Base-by-base conservation (phyloP, 2,329 filamentous ascomycete genomes). In the Fusarium denticulatum region DNA sequence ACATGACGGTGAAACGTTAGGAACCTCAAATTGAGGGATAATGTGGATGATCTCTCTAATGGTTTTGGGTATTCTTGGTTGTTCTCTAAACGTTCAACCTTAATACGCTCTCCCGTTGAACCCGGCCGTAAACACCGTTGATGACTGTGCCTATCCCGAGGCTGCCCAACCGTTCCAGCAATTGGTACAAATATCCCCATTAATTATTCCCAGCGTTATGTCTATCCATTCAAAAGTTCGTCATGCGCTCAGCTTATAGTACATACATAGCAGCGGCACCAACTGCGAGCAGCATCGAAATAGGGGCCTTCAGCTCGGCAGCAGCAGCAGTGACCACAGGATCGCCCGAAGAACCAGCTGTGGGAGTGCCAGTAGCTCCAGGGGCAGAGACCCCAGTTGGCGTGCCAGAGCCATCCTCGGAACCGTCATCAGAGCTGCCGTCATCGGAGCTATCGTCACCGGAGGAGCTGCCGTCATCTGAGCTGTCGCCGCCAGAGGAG, bases 181-280 rank as follows among this genome's bases (percentile, higher is more conserved):
- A 73, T 60, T 71, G 64, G 68, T 64, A 73, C 63, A 30, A 34
- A 34, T 34, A 34, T 34, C 66, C 55, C 34, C 34, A 78, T 78
- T 76, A 77, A 65, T 62, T 64, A 40, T 62, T 75, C 36, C 45
- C 47, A 61, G 61, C 59, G 49, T 69, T 50, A 49, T 58, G 24
- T 75, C 56, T 69, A 74, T 72, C 49, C 65, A 56, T 61, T 67
- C 55, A 64, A 49, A 52, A 36, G 9, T 32, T 36, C 46, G 42
- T 36, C 28, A 42, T 60, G 64, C 45, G 30, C 47, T 50, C 24
- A n/a, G 18, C 49, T 72, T 80, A 81, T 69, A 82, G 64, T 43
- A 81, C 66, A 53, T 89, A 79, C 75, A 88, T 73, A 65, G 88
- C 80, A 64, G 83, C 81, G 39, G 82, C 83, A 61, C 80, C 86